Percentiles rank a stretch among this genome's conserved stretches.
Evolutionary conservation across 2,329 filamentous ascomycete genomes (phyloP).

Genomic region (Xylogone sp.): DNA sequence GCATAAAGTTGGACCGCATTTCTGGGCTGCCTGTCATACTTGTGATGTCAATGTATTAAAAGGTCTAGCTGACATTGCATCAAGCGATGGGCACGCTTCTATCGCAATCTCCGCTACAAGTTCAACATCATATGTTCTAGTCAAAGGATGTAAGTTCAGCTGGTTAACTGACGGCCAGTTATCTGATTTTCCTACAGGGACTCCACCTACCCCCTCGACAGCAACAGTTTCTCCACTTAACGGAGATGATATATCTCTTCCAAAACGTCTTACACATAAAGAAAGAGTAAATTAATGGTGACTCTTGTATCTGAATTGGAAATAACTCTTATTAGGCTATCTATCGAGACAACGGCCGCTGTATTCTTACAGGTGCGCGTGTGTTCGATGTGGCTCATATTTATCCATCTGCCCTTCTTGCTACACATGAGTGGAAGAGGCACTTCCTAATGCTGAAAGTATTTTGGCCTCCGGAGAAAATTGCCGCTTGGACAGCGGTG

Average conservation of each 20-base stretch:
- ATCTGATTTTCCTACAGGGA: neutral
- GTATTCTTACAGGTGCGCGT: conserved; percentile 8
- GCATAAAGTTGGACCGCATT: conserved; percentile 8
- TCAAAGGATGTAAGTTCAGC: neutral
- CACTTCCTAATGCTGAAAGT: conserved; percentile 8
- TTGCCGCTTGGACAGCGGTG: conserved; percentile 13
- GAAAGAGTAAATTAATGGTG: neutral
- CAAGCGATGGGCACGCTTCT: neutral
- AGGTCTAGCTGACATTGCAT: neutral
- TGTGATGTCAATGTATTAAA: conserved; percentile 12
- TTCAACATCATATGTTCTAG: neutral
- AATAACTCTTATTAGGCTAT: neutral
- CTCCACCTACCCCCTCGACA: neutral
- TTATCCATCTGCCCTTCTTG: conserved; percentile 8
- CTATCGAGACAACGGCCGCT: conserved; percentile 7
- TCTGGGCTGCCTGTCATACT: conserved; percentile 14
- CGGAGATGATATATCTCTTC: neutral
- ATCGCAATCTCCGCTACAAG: neutral
- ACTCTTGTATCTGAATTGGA: neutral
- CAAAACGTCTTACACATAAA: neutral
- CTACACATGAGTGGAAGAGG: neutral
- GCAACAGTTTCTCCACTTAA: neutral
- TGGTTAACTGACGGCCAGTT: neutral
- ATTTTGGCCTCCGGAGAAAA: conserved; percentile 11
- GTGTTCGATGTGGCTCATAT: conserved; percentile 11